Percentiles rank a stretch among this genome's conserved stretches.
phyloP scores from a whole-genome alignment of 2,329 filamentous ascomycete genomes.

The Daldinia sp. region DNA sequence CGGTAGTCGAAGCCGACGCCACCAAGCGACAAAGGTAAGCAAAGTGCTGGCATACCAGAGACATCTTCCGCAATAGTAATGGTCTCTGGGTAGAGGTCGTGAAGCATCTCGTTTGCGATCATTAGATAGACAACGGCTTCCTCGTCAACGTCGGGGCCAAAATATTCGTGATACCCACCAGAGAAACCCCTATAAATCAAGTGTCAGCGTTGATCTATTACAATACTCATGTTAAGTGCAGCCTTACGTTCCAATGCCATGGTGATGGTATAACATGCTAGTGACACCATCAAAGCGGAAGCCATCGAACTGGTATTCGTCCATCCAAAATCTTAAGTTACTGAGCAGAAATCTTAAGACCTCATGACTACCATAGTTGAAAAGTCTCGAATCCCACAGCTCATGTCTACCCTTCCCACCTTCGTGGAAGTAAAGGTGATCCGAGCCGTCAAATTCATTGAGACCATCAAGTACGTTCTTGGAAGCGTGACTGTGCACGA shows the following conservation, averaged over 20 bases:
- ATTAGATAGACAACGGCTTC: constrained; percentile 96
- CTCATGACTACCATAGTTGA: constrained; percentile 97
- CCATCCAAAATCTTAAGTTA: constrained; percentile 99
- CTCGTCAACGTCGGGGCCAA: constrained; percentile 87
- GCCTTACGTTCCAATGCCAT: constrained; percentile 93
- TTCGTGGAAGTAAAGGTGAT: constrained; percentile 95
- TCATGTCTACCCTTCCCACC: constrained; percentile 88
- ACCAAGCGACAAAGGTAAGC: constrained; percentile 84
- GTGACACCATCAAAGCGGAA: constrained; percentile 99
- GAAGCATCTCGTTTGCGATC: constrained; percentile 95
- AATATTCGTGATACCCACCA: constrained; percentile 98
- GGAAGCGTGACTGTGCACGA: constrained; percentile 97
- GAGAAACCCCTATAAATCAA: constrained; percentile 81
- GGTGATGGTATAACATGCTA: constrained; percentile 96
- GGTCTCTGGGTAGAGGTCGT: constrained; percentile 84
- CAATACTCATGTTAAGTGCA: background rate
- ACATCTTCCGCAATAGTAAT: constrained; percentile 98
- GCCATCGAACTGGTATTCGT: constrained; percentile 95
- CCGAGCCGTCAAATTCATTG: constrained; percentile 95
- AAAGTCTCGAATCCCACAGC: constrained; percentile 94
- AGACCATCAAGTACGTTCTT: constrained; percentile 97
- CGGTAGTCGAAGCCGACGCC: constrained; percentile 98
- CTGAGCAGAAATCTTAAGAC: constrained; percentile 95
- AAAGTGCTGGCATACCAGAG: constrained; percentile 98
- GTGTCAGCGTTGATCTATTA: constrained; percentile 43